A percentile compares a stretch with the other conserved stretches of the same genome.
Evolutionary conservation across 305 asterid genomes (phyloP).

Genomic region (Plantago rigida): DNA sequence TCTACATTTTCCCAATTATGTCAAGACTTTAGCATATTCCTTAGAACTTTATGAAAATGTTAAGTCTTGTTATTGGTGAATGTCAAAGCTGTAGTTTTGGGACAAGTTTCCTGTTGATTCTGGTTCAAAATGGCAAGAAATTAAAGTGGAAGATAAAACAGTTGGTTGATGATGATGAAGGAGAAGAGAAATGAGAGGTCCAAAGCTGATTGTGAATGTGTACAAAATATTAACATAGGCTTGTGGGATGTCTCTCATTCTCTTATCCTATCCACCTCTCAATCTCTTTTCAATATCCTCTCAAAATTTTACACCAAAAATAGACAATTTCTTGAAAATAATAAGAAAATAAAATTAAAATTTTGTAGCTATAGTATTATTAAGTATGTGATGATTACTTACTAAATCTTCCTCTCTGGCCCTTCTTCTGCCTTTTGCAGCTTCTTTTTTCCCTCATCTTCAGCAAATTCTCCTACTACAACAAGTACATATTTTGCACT

Average conservation of each 20-base stretch:
- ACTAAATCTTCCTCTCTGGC: constrained; percentile 7
- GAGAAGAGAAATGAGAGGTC: constrained; percentile 45
- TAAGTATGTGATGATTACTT: background rate
- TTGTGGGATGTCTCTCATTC: constrained; percentile 32
- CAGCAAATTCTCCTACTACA: constrained; percentile 14
- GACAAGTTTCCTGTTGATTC: too few species aligned
- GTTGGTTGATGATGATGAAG: constrained; percentile 22
- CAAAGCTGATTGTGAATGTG: constrained; percentile 33
- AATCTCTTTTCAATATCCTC: constrained; percentile 25
- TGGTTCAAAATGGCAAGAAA: background rate
- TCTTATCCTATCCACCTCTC: constrained; percentile 65
- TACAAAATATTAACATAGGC: constrained; percentile 25
- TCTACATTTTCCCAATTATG: background rate
- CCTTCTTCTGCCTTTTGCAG: constrained; percentile 3
- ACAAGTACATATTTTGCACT: constrained; percentile 6
- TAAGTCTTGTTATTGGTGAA: too few species aligned
- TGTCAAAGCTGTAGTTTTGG: too few species aligned
- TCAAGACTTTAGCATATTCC: background rate
- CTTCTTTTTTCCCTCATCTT: constrained; percentile 12
- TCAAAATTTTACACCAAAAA: constrained; percentile 17
- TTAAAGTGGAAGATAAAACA: constrained; percentile 10
- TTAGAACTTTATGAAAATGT: too few species aligned
- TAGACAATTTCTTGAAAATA: background rate
- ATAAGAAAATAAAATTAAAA: too few species aligned
- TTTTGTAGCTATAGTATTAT: background rate